Evolutionary conservation across 306 rosid genomes (phyloP).

Genomic region (Pyrus communis): DNA sequence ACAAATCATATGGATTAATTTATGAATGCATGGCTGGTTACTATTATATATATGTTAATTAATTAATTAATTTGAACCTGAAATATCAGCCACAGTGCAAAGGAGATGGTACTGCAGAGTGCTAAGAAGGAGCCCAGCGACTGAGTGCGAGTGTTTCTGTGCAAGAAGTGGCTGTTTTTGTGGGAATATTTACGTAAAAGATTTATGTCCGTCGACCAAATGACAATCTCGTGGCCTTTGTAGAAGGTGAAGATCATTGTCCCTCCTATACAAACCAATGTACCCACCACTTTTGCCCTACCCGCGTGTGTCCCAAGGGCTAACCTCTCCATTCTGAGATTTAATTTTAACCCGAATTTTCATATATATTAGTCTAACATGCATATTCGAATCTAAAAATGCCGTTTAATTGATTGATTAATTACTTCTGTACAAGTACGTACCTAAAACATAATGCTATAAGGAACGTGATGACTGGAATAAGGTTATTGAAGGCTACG

Average conservation of each 20-base stretch:
- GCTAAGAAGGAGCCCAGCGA: slow-evolving; percentile 18
- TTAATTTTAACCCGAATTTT: too few relatives aligned
- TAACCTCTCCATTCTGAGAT: slow-evolving; percentile 31
- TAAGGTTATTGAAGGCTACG: slow-evolving; percentile 7
- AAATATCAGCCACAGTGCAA: slow-evolving; percentile 28
- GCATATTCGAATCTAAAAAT: too few relatives aligned
- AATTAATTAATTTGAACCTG: slow-evolving; percentile 10
- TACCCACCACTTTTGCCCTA: slow-evolving; percentile 44
- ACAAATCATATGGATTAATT: too few relatives aligned
- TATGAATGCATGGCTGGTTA: too few relatives aligned
- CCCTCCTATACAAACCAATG: slow-evolving; percentile 46
- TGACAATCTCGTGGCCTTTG: slow-evolving; percentile 34
- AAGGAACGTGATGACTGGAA: slow-evolving; percentile 20
- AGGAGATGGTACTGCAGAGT: background rate
- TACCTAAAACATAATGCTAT: slow-evolving; percentile 5
- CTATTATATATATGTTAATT: too few relatives aligned
- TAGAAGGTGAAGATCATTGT: slow-evolving; percentile 52
- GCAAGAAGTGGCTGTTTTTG: background rate
- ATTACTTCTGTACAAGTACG: too few relatives aligned
- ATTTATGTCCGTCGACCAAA: slow-evolving; percentile 35
- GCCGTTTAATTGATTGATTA: too few relatives aligned
- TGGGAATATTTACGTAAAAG: slow-evolving; percentile 13
- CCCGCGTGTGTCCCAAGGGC: slow-evolving; percentile 27
- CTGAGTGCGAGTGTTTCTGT: background rate
- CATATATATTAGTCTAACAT: too few relatives aligned